phyloP scores from a whole-genome alignment of 129 eudicot species.

The Centaurea solstitialis region DNA sequence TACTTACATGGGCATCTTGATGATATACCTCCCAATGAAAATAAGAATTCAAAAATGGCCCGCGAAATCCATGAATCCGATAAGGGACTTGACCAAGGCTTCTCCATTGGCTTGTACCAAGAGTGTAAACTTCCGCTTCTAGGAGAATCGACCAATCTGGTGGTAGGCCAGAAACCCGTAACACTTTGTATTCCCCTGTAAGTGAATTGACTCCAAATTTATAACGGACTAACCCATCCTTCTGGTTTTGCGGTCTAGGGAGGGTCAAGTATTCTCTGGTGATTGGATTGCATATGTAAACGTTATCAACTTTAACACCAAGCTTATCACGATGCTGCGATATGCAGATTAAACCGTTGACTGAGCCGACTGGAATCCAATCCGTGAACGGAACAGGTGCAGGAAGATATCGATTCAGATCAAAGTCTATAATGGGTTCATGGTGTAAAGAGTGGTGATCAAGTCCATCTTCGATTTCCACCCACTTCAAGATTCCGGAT shows the following conservation, averaged over 20 bases:
- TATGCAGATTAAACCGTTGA: slow-evolving; percentile 40
- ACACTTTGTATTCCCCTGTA: slow-evolving; percentile 27
- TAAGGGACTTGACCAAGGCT: slow-evolving; percentile 10
- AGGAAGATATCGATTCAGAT: background rate
- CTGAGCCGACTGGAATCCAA: slow-evolving; percentile 22
- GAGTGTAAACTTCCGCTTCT: slow-evolving; percentile 44
- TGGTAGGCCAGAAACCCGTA: slow-evolving; percentile 15
- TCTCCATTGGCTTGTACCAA: slow-evolving; percentile 51
- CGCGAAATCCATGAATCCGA: background rate
- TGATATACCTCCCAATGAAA: slow-evolving; percentile 27
- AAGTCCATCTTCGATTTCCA: slow-evolving; percentile 19
- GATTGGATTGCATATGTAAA: slow-evolving; percentile 39
- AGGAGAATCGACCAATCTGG: background rate
- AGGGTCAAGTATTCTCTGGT: slow-evolving; percentile 37
- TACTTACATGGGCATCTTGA: background rate
- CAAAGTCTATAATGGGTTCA: too few species aligned
- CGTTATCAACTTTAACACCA: background rate
- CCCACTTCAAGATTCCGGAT: slow-evolving; percentile 7
- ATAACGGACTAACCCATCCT: slow-evolving; percentile 7
- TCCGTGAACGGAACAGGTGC: background rate
- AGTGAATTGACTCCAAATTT: slow-evolving; percentile 26
- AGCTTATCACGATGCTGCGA: slow-evolving; percentile 22
- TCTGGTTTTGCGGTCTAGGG: slow-evolving; percentile 5
- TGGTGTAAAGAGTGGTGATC: slow-evolving; percentile 13
- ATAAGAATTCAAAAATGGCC: slow-evolving; percentile 14